Evolutionary conservation across 768 basidiomycete species (phyloP).

Genomic region (Aureoboletus auriporus): DNA sequence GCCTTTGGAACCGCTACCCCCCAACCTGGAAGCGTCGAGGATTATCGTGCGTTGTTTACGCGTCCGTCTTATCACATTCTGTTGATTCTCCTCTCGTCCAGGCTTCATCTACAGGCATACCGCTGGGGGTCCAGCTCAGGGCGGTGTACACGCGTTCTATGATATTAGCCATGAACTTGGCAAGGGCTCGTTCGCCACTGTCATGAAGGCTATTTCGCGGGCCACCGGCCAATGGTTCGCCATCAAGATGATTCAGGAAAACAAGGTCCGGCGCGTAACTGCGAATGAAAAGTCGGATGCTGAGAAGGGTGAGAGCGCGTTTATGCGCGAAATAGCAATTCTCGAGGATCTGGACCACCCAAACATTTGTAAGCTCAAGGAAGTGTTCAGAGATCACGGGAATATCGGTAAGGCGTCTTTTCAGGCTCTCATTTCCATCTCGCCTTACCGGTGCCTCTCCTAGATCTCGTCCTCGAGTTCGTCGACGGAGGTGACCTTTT

Average conservation of each 20-base stretch:
- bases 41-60: conserved; percentile 57
- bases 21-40: conserved; percentile 52
- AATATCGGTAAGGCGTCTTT: conserved; percentile 47
- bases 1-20: conserved; percentile 66
- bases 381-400: conserved; percentile 67
- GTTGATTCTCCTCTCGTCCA: conserved; percentile 20
- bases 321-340: conserved; percentile 75
- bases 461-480: conserved; percentile 81
- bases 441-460: conserved; percentile 24
- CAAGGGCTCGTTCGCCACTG: conserved; percentile 88
- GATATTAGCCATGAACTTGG: conserved; percentile 73
- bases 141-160: conserved; percentile 61
- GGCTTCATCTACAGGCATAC: conserved; percentile 72
- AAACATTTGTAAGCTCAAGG: conserved; percentile 78
- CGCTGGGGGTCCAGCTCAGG: conserved; percentile 44
- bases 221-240: conserved; percentile 73
- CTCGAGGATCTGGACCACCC: conserved; percentile 73
- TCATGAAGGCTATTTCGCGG: conserved; percentile 75
- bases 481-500: conserved; percentile 88
- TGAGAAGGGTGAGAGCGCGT: conserved; percentile 33
- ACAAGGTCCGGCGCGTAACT: conserved; percentile 39
- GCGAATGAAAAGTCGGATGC: conserved; percentile 28
- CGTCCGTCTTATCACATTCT: neutral
- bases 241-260: conserved; percentile 78
- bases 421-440: neutral